phyloP scores from a whole-genome alignment of 441 rosid species.

The Melastoma candidum region DNA sequence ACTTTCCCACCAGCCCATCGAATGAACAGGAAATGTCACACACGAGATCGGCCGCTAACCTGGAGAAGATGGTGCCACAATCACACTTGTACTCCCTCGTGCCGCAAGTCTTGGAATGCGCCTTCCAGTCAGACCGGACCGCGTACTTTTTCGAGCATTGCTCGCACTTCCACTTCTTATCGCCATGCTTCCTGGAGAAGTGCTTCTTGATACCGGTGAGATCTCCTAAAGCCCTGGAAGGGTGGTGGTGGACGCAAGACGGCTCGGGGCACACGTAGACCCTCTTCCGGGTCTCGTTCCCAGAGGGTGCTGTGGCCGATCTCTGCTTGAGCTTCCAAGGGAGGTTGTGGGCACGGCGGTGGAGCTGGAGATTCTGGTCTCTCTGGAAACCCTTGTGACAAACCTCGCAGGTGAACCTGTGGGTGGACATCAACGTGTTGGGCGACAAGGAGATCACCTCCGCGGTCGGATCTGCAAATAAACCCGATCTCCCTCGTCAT shows the following conservation, averaged over 20 bases:
- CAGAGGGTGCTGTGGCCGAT: constrained; percentile 8
- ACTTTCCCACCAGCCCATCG: too few relatives aligned
- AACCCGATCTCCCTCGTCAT: too few relatives aligned
- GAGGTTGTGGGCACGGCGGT: constrained; percentile 56
- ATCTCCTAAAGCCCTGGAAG: constrained; percentile 57
- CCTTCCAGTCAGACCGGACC: constrained; percentile 65
- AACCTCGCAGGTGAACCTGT: constrained; percentile 56
- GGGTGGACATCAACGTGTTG: constrained; percentile 42
- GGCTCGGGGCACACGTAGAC: constrained; percentile 61
- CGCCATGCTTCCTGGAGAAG: constrained; percentile 61
- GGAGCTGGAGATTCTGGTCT: constrained; percentile 35
- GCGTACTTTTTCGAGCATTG: constrained; percentile 69
- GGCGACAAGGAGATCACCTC: constrained; percentile 49
- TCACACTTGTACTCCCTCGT: constrained; percentile 59
- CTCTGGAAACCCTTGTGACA: constrained; percentile 67
- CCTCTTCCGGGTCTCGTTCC: constrained; percentile 31
- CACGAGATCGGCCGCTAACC: too few relatives aligned
- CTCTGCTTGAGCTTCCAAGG: constrained; percentile 75
- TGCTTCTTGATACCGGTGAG: constrained; percentile 75
- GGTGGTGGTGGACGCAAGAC: constrained; percentile 53
- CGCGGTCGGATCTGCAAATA: constrained; percentile 35
- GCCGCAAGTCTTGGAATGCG: constrained; percentile 61
- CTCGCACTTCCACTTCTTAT: constrained; percentile 68
- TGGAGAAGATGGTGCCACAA: constrained; percentile 34
- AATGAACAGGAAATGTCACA: too few relatives aligned